Base-by-base conservation (phyloP, 2,329 filamentous ascomycete genomes). In the Fusarium musae region DNA sequence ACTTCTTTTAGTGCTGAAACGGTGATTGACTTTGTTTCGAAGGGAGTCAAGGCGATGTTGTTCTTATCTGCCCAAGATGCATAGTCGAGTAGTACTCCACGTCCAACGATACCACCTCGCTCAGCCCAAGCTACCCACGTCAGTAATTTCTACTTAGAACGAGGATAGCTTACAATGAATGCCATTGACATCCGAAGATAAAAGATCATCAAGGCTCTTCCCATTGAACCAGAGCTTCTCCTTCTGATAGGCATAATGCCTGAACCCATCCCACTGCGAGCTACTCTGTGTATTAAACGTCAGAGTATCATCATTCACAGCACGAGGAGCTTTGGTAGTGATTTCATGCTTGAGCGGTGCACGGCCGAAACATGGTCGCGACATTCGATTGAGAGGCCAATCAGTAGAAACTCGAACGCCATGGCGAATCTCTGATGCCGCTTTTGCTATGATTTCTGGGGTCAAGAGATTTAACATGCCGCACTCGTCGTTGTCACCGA, bases 381-480 rank as follows among this genome's bases (percentile, higher is more conserved):
- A 71, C 76, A 83, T 80, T 49, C 78, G 74, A 16, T 78, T 72
- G 1, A 83, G 70, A 3, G 79, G 77, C 80, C 80, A 82, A 59
- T 83, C 81, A 0, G 78, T 78, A 9, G 82, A 80, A 3, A 83
- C 69, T 19, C 81, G 74, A 3, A 66, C 65, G 4, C 81, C 80
- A 6, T 81, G 76, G 0, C 67, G 53, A 13, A 81, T 81, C 46
- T 82, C 79, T 6, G 64, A 46, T 3, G 80, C 77, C 4, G 80
- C 80, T 4, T 64, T 65, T 30, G 75, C 71, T 3, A 73, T 68
- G 2, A 59, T 60, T 1, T 78, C 77, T 1, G 79, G 73, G 1
- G 87, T 89, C 60, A 90, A 82, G 5, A 88, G 82, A 76, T 89
- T 89, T 3, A 90, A 81, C 74, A 85, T 87, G 30, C 88, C 88